Conservation (phyloP, 2,329 filamentous ascomycete species). For the Leptographium wingfieldii region DNA sequence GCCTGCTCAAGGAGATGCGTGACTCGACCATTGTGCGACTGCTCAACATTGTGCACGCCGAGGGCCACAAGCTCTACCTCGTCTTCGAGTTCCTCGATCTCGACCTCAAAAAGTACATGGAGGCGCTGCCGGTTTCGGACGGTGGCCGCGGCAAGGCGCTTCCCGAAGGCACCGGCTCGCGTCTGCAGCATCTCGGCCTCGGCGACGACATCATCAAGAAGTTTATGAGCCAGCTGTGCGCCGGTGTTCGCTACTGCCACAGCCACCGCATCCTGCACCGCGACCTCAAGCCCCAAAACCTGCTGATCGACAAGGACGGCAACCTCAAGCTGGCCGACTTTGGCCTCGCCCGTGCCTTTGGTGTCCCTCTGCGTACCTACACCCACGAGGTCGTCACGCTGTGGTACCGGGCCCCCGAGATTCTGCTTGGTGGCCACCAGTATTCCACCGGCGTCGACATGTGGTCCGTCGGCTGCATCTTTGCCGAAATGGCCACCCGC, state of each 20-base stretch:
- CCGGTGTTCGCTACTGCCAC: conserved; percentile 75
- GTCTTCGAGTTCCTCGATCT: conserved; percentile 81
- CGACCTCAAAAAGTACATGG: conserved; percentile 91
- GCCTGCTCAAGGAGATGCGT: conserved; percentile 82
- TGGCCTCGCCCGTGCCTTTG: conserved; percentile 76
- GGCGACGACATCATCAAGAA: conserved; percentile 77
- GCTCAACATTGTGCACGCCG: conserved; percentile 80
- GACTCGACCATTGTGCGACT: conserved; percentile 78
- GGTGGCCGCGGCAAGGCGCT: conserved; percentile 71
- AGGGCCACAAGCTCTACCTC: conserved; percentile 84
- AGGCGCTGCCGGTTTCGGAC: conserved; percentile 67
- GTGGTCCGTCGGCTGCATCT: conserved; percentile 86
- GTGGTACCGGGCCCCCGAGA: conserved; percentile 81
- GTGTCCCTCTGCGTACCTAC: conserved; percentile 76
- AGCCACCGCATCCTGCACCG: conserved; percentile 73
- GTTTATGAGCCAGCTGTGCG: conserved; percentile 76
- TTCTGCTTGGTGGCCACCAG: conserved; percentile 73
- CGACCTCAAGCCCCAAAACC: conserved; percentile 76
- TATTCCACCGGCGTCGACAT: conserved; percentile 91
- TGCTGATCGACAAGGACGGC: conserved; percentile 72
- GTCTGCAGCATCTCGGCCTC: conserved; percentile 54
- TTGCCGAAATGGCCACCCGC: conserved; percentile 84
- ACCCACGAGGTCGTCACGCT: conserved; percentile 87
- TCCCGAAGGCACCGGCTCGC: conserved; percentile 56
- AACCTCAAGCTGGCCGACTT: conserved; percentile 82